Base-by-base conservation (phyloP, 116 monocot genomes). In the Papilionanthe hybrid region DNA sequence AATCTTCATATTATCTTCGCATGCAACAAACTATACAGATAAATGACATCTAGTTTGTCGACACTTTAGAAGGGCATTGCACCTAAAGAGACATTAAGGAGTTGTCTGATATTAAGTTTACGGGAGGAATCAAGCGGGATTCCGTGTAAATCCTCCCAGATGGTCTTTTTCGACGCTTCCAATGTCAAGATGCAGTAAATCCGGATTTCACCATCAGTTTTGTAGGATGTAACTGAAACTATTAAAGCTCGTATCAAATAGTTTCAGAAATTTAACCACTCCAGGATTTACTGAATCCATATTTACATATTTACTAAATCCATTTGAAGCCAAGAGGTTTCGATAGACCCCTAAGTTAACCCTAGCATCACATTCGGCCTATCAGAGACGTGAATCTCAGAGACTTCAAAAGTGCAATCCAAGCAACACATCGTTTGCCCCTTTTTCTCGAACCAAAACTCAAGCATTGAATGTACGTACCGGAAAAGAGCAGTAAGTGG, bases 401-500 rank as follows among this genome's bases (percentile, higher is more conserved):
- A 76, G n/a, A 42, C 5, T 4, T 69, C 69, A 32, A 69, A 37
- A 12, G 30, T 69, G 69, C 32, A 27, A 67, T 3, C 15, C 25
- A 65, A 7, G 25, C 5, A 69, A 69, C 1, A 69, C 29, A 69
- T 32, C 32, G 37, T 32, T 69, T 69, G 9, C 22, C 27, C 9
- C 8, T 10, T 27, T 27, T 7, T 37, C 32, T 30, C 37, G 17
- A 32, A 17, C 5, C 69, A 17, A 69, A 69, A 69, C 15, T 18
- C 5, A 69, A 69, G 32, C 17, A 63, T 32, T 1, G 29, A 72
- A 80, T 58, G 49, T 7, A 19, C 19, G 13, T 49, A 96, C 96
- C 89, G 72, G 27, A 96, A 89, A 41, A 96, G 73, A 68, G 83
- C 68, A 4, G 83, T 83, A 42, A 96, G 94, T 20, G 96, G 96